phyloP scores from a whole-genome alignment of 352 stramenopile species.

The Globisporangium spinosum region DNA sequence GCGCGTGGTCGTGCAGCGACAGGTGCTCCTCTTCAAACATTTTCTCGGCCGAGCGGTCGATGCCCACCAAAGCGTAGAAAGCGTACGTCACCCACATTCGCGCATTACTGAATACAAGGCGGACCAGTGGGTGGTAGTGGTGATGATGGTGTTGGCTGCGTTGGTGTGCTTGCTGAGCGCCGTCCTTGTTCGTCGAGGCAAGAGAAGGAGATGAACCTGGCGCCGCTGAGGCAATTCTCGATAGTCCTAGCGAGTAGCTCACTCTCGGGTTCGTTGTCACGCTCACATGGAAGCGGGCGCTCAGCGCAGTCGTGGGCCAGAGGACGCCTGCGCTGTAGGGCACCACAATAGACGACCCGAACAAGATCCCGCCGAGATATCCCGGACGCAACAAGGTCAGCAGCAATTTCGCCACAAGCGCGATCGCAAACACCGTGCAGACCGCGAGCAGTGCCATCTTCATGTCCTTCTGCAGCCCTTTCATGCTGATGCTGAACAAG shows the following conservation, averaged over 20 bases:
- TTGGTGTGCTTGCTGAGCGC: not conserved
- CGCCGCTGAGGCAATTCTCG: not conserved
- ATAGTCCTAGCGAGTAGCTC: not conserved
- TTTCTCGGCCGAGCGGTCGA: slow-evolving; percentile 10
- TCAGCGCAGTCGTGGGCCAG: slow-evolving; percentile 18
- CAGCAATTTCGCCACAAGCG: slow-evolving; percentile 8
- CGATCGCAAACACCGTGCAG: slow-evolving; percentile 8
- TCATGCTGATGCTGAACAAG: slow-evolving; percentile 19
- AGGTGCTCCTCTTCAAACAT: not conserved
- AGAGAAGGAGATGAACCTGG: not conserved
- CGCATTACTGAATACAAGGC: not conserved
- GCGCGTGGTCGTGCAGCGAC: slow-evolving; percentile 8
- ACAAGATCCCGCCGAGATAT: slow-evolving; percentile 6
- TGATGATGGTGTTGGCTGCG: not conserved
- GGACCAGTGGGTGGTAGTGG: not conserved
- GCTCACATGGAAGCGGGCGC: slow-evolving; percentile 7
- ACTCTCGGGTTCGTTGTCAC: not conserved
- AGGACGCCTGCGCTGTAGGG: slow-evolving; percentile 18
- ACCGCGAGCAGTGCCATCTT: slow-evolving; percentile 20
- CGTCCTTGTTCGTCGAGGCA: not conserved
- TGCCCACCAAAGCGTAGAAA: slow-evolving; percentile 5
- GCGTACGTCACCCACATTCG: not conserved
- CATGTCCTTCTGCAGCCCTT: slow-evolving; percentile 19
- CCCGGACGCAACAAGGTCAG: slow-evolving; percentile 4
- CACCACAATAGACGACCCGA: slow-evolving; percentile 11